phyloP scores from a whole-genome alignment of 2,329 filamentous ascomycete genomes.

The Epichloe scottii region DNA sequence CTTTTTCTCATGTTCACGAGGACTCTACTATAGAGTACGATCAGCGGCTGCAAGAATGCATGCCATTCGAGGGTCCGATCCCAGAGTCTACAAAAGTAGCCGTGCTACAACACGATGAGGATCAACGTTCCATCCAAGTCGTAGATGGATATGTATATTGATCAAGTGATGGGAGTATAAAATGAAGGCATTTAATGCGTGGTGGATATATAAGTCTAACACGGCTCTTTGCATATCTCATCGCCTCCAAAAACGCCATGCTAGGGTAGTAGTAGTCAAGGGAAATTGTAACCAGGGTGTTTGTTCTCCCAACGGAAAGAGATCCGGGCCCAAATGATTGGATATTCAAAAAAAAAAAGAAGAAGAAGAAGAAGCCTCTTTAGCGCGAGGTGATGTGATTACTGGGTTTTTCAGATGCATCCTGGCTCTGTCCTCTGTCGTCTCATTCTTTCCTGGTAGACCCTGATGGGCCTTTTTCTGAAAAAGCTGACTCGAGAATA shows the following conservation, averaged over 20 bases:
- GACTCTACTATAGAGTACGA: no score
- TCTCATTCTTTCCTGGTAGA: neutral
- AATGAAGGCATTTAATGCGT: neutral
- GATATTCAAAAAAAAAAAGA: neutral
- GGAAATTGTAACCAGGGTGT: neutral
- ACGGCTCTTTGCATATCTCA: neutral
- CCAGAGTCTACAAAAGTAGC: no score
- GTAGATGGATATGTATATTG: neutral
- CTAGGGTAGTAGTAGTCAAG: neutral
- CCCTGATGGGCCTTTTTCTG: neutral
- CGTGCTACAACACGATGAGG: no score
- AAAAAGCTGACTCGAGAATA: neutral
- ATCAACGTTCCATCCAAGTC: no score
- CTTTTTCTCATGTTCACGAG: no score
- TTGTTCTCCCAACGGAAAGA: no score
- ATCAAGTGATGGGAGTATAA: neutral
- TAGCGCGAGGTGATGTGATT: neutral
- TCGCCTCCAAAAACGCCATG: slow-evolving; percentile 1
- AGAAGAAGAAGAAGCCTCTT: neutral
- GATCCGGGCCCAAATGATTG: no score
- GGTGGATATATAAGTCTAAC: neutral
- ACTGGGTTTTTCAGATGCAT: neutral
- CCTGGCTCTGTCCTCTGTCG: neutral
- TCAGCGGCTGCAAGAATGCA: no score
- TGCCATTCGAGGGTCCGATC: no score